Evolutionary conservation across 1,139 yeast species (phyloP).

Genomic region (Tardiomyces digboiensis): DNA sequence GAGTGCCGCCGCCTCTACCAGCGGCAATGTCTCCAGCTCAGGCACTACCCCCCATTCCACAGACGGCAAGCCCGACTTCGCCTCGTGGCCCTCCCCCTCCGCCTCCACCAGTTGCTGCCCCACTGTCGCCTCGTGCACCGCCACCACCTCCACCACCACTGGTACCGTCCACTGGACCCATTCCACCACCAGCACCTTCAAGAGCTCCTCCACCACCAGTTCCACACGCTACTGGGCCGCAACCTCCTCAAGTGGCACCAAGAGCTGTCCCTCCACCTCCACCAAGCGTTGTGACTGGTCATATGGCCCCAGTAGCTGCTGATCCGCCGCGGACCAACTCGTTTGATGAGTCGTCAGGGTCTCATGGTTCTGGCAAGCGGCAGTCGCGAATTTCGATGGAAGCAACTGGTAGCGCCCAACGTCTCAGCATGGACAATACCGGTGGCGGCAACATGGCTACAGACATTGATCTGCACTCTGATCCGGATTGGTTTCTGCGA

Average conservation of each 20-base stretch:
- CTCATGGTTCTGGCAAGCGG: conserved; percentile 10
- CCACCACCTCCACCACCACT: conserved; percentile 13
- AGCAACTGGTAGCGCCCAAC: not conserved
- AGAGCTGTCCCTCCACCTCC: conserved; percentile 12
- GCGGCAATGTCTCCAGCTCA: too few relatives aligned
- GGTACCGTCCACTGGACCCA: too few relatives aligned
- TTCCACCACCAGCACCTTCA: too few relatives aligned
- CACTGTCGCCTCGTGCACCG: conserved; percentile 6
- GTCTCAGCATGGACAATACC: conserved; percentile 6
- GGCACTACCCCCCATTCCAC: too few relatives aligned
- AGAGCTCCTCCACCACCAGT: too few relatives aligned
- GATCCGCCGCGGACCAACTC: conserved; percentile 6
- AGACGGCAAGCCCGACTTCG: not conserved
- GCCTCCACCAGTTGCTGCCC: conserved; percentile 3
- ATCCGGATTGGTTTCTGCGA: conserved; percentile 55
- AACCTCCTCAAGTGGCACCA: conserved; percentile 9
- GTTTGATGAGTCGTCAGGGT: conserved; percentile 3
- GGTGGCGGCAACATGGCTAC: conserved; percentile 12
- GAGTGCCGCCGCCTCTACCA: conserved; percentile 1
- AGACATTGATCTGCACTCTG: conserved; percentile 28
- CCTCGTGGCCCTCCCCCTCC: conserved; percentile 3
- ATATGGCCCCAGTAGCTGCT: conserved; percentile 9
- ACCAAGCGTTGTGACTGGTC: conserved; percentile 2
- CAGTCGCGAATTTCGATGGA: conserved; percentile 8
- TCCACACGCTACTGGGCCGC: conserved; percentile 5